These are phyloP conservation scores for Xerocomus alliaceus DNA, from an alignment of 1,284 basidiomycete genomes.

Conservation along the genomic window DNA sequence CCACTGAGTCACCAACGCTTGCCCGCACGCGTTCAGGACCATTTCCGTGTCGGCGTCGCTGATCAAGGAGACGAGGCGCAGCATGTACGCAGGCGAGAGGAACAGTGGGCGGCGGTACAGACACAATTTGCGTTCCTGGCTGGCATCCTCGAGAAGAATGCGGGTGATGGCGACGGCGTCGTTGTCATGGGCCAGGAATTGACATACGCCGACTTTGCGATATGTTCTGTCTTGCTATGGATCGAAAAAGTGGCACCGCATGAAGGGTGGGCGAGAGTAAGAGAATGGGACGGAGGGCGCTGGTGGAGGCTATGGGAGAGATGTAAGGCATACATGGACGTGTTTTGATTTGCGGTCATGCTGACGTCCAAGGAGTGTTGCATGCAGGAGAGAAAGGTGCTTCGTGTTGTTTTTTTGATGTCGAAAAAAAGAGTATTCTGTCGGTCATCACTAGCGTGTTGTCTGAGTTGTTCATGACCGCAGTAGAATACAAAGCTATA, in stretches of 20 bases:
- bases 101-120: slow-evolving; percentile 66
- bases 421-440: too few relatives aligned
- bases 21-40: slow-evolving; percentile 58
- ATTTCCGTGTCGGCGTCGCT: slow-evolving; percentile 45
- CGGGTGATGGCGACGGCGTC: slow-evolving; percentile 61
- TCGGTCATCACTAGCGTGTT: too few relatives aligned
- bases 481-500: neutral
- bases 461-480: neutral
- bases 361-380: neutral
- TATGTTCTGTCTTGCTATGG: slow-evolving; percentile 73
- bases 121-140: slow-evolving; percentile 72
- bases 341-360: slow-evolving; percentile 32
- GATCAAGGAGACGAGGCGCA: too few relatives aligned
- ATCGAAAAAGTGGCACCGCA: slow-evolving; percentile 70
- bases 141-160: slow-evolving; percentile 68
- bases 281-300: slow-evolving; percentile 67
- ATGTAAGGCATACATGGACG: slow-evolving; percentile 69
- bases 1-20: slow-evolving; percentile 69
- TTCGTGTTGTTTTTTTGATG: too few relatives aligned
- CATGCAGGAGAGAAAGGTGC: neutral
- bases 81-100: slow-evolving; percentile 56
- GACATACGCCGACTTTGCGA: slow-evolving; percentile 72
- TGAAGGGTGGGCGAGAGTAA: slow-evolving; percentile 68
- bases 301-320: slow-evolving; percentile 66
- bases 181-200: slow-evolving; percentile 70